phyloP scores from a whole-genome alignment of 2,329 filamentous ascomycete genomes.

The Phialemonium atrogriseum region DNA sequence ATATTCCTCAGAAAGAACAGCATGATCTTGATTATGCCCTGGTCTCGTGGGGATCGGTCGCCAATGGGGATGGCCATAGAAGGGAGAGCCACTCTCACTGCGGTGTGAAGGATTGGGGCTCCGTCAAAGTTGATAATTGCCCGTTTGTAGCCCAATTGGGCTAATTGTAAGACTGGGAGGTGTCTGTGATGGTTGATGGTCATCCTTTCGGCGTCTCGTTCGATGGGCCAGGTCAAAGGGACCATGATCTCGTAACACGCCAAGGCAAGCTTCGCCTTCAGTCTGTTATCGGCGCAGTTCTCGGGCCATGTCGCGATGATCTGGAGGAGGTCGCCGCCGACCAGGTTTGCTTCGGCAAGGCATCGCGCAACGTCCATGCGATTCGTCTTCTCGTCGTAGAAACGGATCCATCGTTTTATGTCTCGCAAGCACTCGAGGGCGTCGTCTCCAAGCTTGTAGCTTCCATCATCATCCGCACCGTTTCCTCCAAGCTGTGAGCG shows the following conservation, averaged over 20 bases:
- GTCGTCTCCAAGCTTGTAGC: slow-evolving; percentile 87
- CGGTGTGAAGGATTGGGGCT: slow-evolving; percentile 68
- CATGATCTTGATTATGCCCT: slow-evolving; percentile 85
- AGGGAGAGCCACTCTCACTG: slow-evolving; percentile 73
- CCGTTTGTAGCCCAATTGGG: slow-evolving; percentile 84
- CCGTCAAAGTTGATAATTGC: slow-evolving; percentile 78
- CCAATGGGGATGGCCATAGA: slow-evolving; percentile 72
- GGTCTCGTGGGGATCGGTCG: slow-evolving; percentile 71
- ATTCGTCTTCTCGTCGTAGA: slow-evolving; percentile 89
- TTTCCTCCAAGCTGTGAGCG: slow-evolving; percentile 68
- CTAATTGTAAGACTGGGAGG: slow-evolving; percentile 78
- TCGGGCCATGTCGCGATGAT: slow-evolving; percentile 80
- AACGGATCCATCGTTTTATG: slow-evolving; percentile 87
- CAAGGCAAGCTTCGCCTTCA: slow-evolving; percentile 71
- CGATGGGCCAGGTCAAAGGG: slow-evolving; percentile 88
- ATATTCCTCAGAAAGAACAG: slow-evolving; percentile 87
- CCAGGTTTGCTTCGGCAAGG: slow-evolving; percentile 83
- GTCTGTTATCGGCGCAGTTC: slow-evolving; percentile 60
- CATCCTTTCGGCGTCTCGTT: slow-evolving; percentile 69
- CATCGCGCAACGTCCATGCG: slow-evolving; percentile 92
- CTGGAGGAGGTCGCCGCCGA: slow-evolving; percentile 80
- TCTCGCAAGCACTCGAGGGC: slow-evolving; percentile 87
- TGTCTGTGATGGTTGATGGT: slow-evolving; percentile 91
- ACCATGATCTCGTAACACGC: slow-evolving; percentile 87
- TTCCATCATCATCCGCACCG: slow-evolving; percentile 68